Percentiles rank a stretch among this genome's conserved stretches.
Conservation (phyloP, 176 grass and related monocot species). For the Oryza glaberrima region DNA sequence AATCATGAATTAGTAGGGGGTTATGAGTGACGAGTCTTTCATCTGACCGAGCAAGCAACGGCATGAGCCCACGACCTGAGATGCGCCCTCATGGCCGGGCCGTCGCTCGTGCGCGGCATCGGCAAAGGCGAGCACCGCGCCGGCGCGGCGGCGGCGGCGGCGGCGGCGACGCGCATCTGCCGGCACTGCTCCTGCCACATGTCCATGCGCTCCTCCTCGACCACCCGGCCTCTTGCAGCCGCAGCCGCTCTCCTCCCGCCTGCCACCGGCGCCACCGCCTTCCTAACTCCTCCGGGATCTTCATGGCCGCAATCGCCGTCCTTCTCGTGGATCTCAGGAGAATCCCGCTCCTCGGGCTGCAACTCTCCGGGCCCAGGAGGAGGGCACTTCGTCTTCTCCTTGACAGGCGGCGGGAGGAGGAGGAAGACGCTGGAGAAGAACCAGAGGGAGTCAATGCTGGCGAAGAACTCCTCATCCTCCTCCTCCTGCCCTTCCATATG, state of each 20-base stretch:
- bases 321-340: not conserved
- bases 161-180: not conserved
- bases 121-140: slow-evolving; percentile 36
- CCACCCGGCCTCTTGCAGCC: not conserved
- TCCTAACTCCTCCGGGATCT: slow-evolving; percentile 7
- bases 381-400: not conserved
- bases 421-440: slow-evolving; percentile 60
- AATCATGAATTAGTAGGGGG: not conserved
- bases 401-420: slow-evolving; percentile 29
- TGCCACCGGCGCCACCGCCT: not conserved
- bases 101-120: slow-evolving; percentile 44
- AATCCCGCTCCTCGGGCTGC: not conserved
- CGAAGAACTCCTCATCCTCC: not conserved
- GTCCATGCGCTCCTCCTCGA: not conserved
- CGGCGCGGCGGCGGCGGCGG: not conserved
- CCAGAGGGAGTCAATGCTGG: slow-evolving; percentile 56
- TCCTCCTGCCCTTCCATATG: slow-evolving; percentile 23
- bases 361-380: not conserved
- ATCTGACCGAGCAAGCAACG: slow-evolving; percentile 65
- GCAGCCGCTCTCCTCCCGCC: not conserved
- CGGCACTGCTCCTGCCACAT: slow-evolving; percentile 20
- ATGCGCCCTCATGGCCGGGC: slow-evolving; percentile 65
- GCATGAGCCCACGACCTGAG: slow-evolving; percentile 77
- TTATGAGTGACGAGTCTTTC: not conserved
- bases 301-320: not conserved